Base-by-base conservation (phyloP, 2,329 filamentous ascomycete species). In the Basipetospora sp. region DNA sequence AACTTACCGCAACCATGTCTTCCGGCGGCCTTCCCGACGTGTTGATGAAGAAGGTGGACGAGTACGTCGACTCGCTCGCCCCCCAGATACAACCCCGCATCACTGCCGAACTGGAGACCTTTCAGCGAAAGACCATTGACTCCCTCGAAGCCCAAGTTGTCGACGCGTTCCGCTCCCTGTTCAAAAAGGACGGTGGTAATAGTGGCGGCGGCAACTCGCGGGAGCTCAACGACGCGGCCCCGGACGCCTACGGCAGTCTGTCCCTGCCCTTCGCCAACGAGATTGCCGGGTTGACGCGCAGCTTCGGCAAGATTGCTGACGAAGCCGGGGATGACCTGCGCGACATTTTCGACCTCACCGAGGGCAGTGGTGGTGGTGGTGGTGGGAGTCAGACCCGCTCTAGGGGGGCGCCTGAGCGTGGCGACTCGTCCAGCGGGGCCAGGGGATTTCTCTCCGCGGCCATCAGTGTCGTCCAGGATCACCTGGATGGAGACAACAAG, bases 81-180 rank as follows among this genome's bases (percentile, higher is more conserved):
- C 61, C 61, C 5, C 57, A 64, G 45, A 63, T 64, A 38, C 59
- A 63, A 43, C 60, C 62, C 48, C 60, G 58, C 55, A 62, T 65
- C 49, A 50, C 58, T 11, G 41, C 53, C 11, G 62, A 65, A 51
- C 54, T 64, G 34, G 59, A 64, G 35, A 42, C 47, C 5, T 64
- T 64, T 43, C 62, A 64, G 44, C 47, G 52, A 36, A 61, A 60
- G 48, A 64, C 62, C 42, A 61, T 65, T 47, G 61, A 64, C 46
- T 57, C 50, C 14, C 45, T 65, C n/a, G 62, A 65, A 43, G 47
- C 49, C n/a, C 56, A 64, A 43, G 55, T 64, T 42, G 43, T 64
- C 41, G 55, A 62, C 29, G 61, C 62, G 39, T 65, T 65, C 35
- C 59, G 57, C 27, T 58, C 58, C 2, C 54, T 65, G 3, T 65